Evolutionary conservation across 2,329 filamentous ascomycete species (phyloP), one percentile per base, ranked within the genome.

Genomic region (Fusarium sp.): DNA sequence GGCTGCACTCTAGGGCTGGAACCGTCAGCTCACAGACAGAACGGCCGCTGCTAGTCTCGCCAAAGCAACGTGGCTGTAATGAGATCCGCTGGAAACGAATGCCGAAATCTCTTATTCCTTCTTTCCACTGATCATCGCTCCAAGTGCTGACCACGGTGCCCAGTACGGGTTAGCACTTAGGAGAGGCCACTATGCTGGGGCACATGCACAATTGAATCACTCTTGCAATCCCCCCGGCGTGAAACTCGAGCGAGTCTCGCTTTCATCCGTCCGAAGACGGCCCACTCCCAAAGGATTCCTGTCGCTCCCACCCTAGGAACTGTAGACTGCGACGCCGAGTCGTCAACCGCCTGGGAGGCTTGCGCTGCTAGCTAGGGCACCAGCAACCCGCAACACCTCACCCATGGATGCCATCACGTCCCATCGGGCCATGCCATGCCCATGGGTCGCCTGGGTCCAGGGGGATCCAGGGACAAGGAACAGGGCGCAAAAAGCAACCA

Each of bases 81-180:
- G 36, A n/a, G 16, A 30, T 46, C 23, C 13, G 50, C 55, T 70
- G 60, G 23, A 65, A 65, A 68, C 52, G 48, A 71, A 40, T 68
- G 37, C 68, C 56, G 55, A 23, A 60, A 47, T 52, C 36, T 48
- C 50, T 37, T 61, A 16, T 57, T 58, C 39, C 50, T 57, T 62
- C 56, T 65, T 52, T 47, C 47, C 55, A 47, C 64, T 61, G 67
- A 71, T 70, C 68, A 65, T 61, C 68, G 27, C 67, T 52, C 55
- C 67, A 65, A 70, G 58, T 52, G 55, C 67, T 70, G 64, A 71
- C 67, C 23, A 46, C 51, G 44, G 59, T 16, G 57, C 47, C 67
- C 65, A 61, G 67, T 48, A 37, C 66, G 58, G 60, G 36, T 41
- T 71, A 71, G 64, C 39, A 41, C 28, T 65, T 70, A 68, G 59